Evolutionary conservation across 169 alveolate genomes (phyloP).

Genomic region (Babesia sp.): DNA sequence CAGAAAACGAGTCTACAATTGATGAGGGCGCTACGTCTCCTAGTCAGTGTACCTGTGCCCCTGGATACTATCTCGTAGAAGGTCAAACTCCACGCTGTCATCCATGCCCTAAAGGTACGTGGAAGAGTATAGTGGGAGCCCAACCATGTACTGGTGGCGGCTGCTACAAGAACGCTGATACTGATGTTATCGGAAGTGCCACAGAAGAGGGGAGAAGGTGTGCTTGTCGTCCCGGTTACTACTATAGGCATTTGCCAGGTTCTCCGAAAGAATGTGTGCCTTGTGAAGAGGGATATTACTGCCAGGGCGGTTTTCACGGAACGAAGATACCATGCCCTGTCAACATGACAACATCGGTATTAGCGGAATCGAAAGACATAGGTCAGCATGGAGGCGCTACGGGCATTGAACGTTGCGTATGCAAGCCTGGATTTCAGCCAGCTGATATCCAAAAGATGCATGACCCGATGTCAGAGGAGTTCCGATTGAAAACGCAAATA

Average conservation of each 20-base stretch:
- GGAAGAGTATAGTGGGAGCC: constrained; percentile 72
- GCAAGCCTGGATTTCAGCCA: constrained; percentile 72
- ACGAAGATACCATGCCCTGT: constrained; percentile 65
- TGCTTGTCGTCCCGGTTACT: constrained; percentile 69
- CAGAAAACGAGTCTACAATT: constrained; percentile 71
- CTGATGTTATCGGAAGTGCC: constrained; percentile 66
- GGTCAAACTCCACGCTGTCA: constrained; percentile 45
- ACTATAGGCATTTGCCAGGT: constrained; percentile 62
- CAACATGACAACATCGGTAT: constrained; percentile 63
- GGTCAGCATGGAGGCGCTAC: constrained; percentile 12
- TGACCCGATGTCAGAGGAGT: constrained; percentile 4
- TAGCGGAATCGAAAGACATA: not conserved
- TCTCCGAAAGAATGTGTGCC: constrained; percentile 67
- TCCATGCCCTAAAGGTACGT: constrained; percentile 74
- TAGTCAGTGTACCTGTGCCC: constrained; percentile 77
- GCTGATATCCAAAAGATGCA: constrained; percentile 5
- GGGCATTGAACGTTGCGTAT: constrained; percentile 61
- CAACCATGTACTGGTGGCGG: constrained; percentile 66
- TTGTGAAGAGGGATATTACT: constrained; percentile 73
- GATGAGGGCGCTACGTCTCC: constrained; percentile 74
- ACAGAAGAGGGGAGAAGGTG: constrained; percentile 76
- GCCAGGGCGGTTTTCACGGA: constrained; percentile 73
- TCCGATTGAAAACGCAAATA: constrained; percentile 13
- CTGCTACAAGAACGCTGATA: constrained; percentile 69
- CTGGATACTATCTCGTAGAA: constrained; percentile 71